A percentile compares a stretch with the other conserved stretches of the same genome.
These are phyloP conservation scores for Thermomyces lanuginosus DNA, from an alignment of 2,329 filamentous ascomycete genomes.

Conservation along the genomic window DNA sequence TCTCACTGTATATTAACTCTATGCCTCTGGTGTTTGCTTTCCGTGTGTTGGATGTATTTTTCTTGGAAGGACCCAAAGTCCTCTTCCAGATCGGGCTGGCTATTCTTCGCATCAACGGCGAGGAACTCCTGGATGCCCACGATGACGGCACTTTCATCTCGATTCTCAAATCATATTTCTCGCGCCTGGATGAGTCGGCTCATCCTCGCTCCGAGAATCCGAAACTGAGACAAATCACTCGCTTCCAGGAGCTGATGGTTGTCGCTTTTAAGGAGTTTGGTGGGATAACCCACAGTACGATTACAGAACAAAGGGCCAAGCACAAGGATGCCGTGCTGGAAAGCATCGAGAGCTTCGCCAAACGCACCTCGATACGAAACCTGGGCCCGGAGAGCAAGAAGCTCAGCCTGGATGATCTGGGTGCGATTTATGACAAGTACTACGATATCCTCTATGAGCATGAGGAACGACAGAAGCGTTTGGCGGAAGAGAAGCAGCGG, in stretches of 20 bases:
- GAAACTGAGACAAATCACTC: constrained; percentile 81
- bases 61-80: constrained; percentile 92
- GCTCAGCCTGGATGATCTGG: constrained; percentile 68
- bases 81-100: constrained; percentile 92
- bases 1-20: constrained; percentile 96
- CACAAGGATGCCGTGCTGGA: constrained; percentile 90
- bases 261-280: constrained; percentile 98
- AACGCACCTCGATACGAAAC: constrained; percentile 89
- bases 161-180: constrained; percentile 87
- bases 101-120: constrained; percentile 93
- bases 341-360: constrained; percentile 94
- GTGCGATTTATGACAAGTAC: constrained; percentile 83
- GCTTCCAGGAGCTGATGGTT: constrained; percentile 97
- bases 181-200: constrained; percentile 81
- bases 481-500: constrained; percentile 56
- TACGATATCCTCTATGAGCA: constrained; percentile 84
- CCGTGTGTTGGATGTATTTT: constrained; percentile 91
- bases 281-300: constrained; percentile 81
- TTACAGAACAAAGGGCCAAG: constrained; percentile 73
- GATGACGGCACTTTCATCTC: constrained; percentile 97
- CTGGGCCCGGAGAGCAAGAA: constrained; percentile 91
- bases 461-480: constrained; percentile 62
- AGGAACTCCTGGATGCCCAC: constrained; percentile 79
- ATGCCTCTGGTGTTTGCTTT: constrained; percentile 98
- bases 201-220: constrained; percentile 92